These are phyloP conservation scores for Leccinum variabile DNA, from an alignment of 1,284 basidiomycete genomes.

Conservation along the genomic window DNA sequence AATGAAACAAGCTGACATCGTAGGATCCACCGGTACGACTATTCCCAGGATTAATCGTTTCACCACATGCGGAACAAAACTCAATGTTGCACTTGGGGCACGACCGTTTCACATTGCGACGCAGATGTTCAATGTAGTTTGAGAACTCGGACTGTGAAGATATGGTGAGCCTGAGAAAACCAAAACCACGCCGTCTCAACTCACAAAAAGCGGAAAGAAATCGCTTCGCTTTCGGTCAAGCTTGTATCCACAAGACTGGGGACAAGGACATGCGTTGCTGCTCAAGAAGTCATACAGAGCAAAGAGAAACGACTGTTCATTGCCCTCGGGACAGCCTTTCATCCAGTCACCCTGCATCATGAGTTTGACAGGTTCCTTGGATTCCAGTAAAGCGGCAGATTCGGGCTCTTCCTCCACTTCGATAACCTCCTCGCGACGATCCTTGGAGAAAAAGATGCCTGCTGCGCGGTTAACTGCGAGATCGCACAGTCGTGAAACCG, in stretches of 20 bases:
- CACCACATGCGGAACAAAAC: conserved; percentile 86
- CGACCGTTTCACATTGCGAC: conserved; percentile 52
- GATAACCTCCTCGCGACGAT: conserved; percentile 81
- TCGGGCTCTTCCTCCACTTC: conserved; percentile 82
- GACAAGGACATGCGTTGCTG: conserved; percentile 64
- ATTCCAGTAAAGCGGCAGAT: conserved; percentile 45
- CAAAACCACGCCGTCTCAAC: conserved; percentile 32
- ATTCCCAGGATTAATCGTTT: conserved; percentile 51
- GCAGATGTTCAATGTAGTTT: conserved; percentile 66
- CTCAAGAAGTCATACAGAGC: conserved; percentile 75
- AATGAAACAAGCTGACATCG: conserved; percentile 76
- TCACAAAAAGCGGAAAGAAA: conserved; percentile 81
- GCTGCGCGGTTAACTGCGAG: conserved; percentile 10
- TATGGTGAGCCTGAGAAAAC: conserved; percentile 8
- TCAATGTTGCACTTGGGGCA: conserved; percentile 67
- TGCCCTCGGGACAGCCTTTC: conserved; percentile 92
- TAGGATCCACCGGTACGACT: conserved; percentile 41
- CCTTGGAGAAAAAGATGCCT: conserved; percentile 93
- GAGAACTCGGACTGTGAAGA: conserved; percentile 63
- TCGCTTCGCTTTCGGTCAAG: conserved; percentile 65
- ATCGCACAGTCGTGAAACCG: conserved; percentile 3
- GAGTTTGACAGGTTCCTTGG: conserved; percentile 53
- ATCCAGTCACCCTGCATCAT: conserved; percentile 93
- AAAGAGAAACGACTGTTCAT: conserved; percentile 87
- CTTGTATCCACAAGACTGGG: conserved; percentile 66